These are phyloP conservation scores for Xylaria palmicola DNA, from an alignment of 495 filamentous ascomycete genomes.

Conservation along the genomic window DNA sequence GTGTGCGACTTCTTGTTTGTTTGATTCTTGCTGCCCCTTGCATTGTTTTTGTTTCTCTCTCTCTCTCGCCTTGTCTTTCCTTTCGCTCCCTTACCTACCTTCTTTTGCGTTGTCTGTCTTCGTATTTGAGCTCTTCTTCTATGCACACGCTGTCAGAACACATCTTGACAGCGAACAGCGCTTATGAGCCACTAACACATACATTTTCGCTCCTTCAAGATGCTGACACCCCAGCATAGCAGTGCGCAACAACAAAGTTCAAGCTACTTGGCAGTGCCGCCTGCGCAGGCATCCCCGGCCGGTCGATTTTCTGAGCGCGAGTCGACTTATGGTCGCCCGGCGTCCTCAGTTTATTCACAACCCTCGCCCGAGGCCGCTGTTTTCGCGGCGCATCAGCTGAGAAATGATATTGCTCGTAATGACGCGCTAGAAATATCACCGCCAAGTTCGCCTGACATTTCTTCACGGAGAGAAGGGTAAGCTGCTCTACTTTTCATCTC, in stretches of 20 bases:
- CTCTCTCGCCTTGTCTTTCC: no score
- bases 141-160: not conserved
- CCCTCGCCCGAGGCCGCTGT: slow-evolving; percentile 24
- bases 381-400: slow-evolving; percentile 29
- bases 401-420: slow-evolving; percentile 37
- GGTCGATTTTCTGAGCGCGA: slow-evolving; percentile 34
- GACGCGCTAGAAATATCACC: slow-evolving; percentile 44
- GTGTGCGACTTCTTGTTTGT: no score
- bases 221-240: slow-evolving; percentile 25
- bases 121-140: not conserved
- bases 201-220: slow-evolving; percentile 11
- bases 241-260: slow-evolving; percentile 20
- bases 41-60: not conserved
- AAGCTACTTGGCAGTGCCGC: slow-evolving; percentile 21
- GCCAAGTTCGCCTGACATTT: slow-evolving; percentile 48
- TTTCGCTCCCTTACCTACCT: not conserved
- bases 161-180: not conserved
- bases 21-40: not conserved
- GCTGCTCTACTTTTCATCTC: slow-evolving; percentile 17
- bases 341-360: slow-evolving; percentile 43
- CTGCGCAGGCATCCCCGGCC: slow-evolving; percentile 33
- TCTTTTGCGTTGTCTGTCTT: not conserved
- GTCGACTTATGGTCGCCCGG: slow-evolving; percentile 33
- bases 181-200: slow-evolving; percentile 3
- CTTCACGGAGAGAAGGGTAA: slow-evolving; percentile 32